Base-by-base conservation (phyloP, 805 yeast genomes). In the Myxozyma neotropica region DNA sequence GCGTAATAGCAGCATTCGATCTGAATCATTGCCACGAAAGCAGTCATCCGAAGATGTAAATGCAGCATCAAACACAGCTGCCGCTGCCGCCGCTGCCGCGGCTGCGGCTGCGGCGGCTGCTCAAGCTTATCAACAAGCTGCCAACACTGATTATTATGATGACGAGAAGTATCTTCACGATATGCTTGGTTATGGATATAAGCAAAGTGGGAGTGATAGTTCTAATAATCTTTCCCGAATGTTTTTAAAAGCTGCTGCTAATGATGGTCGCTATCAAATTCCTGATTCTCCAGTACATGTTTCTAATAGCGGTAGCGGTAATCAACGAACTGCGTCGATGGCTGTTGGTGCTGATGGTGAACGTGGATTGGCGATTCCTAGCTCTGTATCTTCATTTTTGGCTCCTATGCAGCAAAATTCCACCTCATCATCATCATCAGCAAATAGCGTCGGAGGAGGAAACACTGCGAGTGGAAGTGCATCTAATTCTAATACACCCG, bases 171-270 rank as follows among this genome's bases (percentile, higher is more conserved):
- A 61, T 31, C 49, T 61, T 26, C 43, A 55, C 19, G 65, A 61
- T 33, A 53, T 61, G 63, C 60, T 61, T 12, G 64, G 64, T 4
- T 55, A 59, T 27, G 59, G 63, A 40, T 59, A 55, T 42, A 59
- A 55, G 43, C 53, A 39, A 21, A 55, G 38, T 44, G 63, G 59
- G n/a, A 42, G 53, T 19, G 65, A 55, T 35, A 38, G 39, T 47
- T 40, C 60, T 10, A 51, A 57, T 21, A 58, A 61, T 39, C 33
- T 61, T 12, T 61, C 65, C 24, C 60, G 65, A 19, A 52, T 61
- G 60, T 61, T 61, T 45, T 38, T 61, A 53, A 61, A 61, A 27
- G 65, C 65, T 6, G 65, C 65, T 17, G 65, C 65, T 19, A 61
- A 53, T 47, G 65, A 61, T 44, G 65, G 65, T 3, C 63, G 65